phyloP scores from a whole-genome alignment of 495 filamentous ascomycete genomes.

The Penicillium bialowiezense region DNA sequence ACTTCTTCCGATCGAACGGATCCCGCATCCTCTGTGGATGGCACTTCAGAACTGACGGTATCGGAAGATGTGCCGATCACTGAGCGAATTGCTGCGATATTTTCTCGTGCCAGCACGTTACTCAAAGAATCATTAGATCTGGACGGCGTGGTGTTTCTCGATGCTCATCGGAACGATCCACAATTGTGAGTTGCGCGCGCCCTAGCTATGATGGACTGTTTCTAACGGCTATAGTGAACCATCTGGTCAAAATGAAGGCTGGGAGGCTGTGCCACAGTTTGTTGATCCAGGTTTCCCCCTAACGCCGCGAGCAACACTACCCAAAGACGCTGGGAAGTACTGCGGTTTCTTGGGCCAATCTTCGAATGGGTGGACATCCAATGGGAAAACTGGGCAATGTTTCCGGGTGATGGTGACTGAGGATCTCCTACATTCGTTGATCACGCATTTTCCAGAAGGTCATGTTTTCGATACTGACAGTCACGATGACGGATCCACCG shows the following conservation, averaged over 20 bases:
- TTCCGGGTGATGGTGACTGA: slow-evolving; percentile 10
- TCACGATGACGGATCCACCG: background rate
- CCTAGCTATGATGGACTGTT: background rate
- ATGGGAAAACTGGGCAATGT: background rate
- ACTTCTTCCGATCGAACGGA: slow-evolving; percentile 4
- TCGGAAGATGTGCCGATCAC: slow-evolving; percentile 4
- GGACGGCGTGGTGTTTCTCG: slow-evolving; percentile 37
- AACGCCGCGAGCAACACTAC: slow-evolving; percentile 6
- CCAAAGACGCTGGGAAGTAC: background rate
- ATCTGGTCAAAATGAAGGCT: background rate
- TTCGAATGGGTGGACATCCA: background rate
- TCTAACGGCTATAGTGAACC: background rate
- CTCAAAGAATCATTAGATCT: slow-evolving; percentile 34
- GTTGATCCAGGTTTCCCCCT: slow-evolving; percentile 6
- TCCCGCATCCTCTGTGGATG: background rate
- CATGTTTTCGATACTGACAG: slow-evolving; percentile 24
- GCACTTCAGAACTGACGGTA: background rate
- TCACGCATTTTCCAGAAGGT: slow-evolving; percentile 28
- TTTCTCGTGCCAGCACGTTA: slow-evolving; percentile 29
- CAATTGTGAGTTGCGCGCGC: slow-evolving; percentile 3
- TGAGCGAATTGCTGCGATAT: slow-evolving; percentile 21
- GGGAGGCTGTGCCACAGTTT: background rate
- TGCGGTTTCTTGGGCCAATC: slow-evolving; percentile 16
- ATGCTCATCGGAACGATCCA: slow-evolving; percentile 18
- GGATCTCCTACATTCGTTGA: slow-evolving; percentile 22